These are phyloP conservation scores for Aspergillus fischeri DNA, from an alignment of 2,329 filamentous ascomycete species.

Conservation along the genomic window DNA sequence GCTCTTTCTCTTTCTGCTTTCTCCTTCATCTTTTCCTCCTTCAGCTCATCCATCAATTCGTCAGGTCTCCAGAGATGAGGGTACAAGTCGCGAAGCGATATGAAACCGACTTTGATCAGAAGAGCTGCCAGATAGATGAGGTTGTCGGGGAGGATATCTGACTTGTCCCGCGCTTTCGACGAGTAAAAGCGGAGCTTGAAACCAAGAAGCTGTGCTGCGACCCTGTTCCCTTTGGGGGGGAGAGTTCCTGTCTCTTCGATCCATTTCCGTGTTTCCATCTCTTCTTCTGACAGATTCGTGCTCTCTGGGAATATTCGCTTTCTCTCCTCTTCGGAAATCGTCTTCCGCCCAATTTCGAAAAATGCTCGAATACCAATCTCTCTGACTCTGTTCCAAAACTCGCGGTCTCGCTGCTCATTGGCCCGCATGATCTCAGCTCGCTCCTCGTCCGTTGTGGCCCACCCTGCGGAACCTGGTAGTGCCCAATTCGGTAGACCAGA, in stretches of 20 bases:
- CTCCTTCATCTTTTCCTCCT: constrained; percentile 66
- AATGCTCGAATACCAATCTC: constrained; percentile 76
- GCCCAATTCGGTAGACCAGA: constrained; percentile 81
- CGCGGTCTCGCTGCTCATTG: constrained; percentile 62
- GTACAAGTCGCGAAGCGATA: constrained; percentile 86
- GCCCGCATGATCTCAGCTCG: constrained; percentile 54
- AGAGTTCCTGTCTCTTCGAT: constrained; percentile 75
- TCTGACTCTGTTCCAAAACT: constrained; percentile 78
- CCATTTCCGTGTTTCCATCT: constrained; percentile 65
- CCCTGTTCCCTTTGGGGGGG: constrained; percentile 79
- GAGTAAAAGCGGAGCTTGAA: constrained; percentile 97
- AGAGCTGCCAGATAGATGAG: constrained; percentile 87
- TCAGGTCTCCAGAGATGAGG: constrained; percentile 86
- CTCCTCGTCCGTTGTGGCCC: constrained; percentile 65
- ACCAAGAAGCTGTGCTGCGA: constrained; percentile 89
- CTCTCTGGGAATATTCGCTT: constrained; percentile 43
- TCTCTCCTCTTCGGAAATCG: constrained; percentile 57
- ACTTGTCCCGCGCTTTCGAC: constrained; percentile 67
- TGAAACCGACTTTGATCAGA: constrained; percentile 94
- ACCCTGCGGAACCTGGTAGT: constrained; percentile 63
- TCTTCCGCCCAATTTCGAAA: constrained; percentile 78
- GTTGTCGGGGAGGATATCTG: constrained; percentile 82
- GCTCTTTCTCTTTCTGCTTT: constrained; percentile 72
- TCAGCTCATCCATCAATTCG: constrained; percentile 72
- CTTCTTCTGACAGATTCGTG: constrained; percentile 41